Conservation (phyloP, 2,329 filamentous ascomycete species). For the Xylariaceae sp. region DNA sequence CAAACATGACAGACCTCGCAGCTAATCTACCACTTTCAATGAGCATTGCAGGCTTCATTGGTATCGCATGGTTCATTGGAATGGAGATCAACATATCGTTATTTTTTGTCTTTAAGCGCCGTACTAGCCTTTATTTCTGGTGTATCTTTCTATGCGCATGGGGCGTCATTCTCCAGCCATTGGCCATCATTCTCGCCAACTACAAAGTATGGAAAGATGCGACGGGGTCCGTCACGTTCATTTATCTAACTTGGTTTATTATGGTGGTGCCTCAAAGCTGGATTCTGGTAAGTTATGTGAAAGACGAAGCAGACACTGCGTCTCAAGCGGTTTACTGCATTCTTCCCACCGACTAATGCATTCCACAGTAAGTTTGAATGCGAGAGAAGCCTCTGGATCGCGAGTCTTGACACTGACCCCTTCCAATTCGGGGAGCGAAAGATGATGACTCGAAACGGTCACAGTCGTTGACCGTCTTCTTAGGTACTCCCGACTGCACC, state of each 20-base stretch:
- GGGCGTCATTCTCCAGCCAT: constrained; percentile 28
- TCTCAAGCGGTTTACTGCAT: too few relatives aligned
- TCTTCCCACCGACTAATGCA: too few relatives aligned
- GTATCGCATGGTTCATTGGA: constrained; percentile 34
- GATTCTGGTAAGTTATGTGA: too few relatives aligned
- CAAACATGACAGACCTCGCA: constrained; percentile 1
- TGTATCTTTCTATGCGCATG: constrained; percentile 25
- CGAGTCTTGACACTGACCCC: too few relatives aligned
- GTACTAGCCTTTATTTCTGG: constrained; percentile 33
- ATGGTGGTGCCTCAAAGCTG: constrained; percentile 32
- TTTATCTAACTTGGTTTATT: constrained; percentile 29
- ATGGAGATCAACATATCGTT: constrained; percentile 29
- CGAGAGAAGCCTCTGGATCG: too few relatives aligned
- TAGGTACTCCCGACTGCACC: constrained; percentile 31
- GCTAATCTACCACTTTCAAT: constrained; percentile 24
- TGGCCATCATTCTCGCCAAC: constrained; percentile 31
- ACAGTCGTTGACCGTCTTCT: too few relatives aligned
- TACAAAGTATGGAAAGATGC: constrained; percentile 26
- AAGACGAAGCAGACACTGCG: too few relatives aligned
- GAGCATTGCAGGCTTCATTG: constrained; percentile 35
- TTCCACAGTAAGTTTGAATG: too few relatives aligned
- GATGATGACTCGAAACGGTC: too few relatives aligned
- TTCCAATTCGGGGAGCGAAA: too few relatives aligned
- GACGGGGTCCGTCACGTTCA: constrained; percentile 24
- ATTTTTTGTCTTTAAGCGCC: constrained; percentile 29